Conservation (phyloP, 1,284 basidiomycete species). For the Ceratobasidium sp. region DNA sequence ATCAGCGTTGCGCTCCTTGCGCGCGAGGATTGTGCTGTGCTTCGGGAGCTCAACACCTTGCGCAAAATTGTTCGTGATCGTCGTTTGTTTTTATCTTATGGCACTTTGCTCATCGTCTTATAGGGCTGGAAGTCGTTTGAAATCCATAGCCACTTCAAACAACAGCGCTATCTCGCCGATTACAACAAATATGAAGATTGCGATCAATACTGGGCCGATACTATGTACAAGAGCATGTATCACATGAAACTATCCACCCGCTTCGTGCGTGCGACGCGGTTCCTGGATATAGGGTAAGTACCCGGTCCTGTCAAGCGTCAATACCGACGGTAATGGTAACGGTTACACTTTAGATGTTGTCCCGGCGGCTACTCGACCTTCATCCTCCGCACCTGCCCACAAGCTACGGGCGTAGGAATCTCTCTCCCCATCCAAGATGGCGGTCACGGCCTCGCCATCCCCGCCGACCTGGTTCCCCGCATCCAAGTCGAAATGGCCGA, state of each 20-base stretch:
- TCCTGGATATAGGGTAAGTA: conserved; percentile 42
- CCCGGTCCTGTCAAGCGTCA: neutral
- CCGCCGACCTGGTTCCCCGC: neutral
- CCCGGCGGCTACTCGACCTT: conserved; percentile 37
- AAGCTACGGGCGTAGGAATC: conserved; percentile 23
- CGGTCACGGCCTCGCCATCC: conserved; percentile 23
- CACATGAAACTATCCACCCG: conserved; percentile 6
- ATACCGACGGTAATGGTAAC: neutral
- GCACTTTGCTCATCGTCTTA: neutral
- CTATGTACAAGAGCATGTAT: neutral
- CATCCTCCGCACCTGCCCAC: neutral
- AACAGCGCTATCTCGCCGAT: neutral
- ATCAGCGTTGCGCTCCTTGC: neutral
- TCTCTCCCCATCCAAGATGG: conserved; percentile 39
- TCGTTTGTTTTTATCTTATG: too few relatives aligned
- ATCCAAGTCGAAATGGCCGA: conserved; percentile 11
- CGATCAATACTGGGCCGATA: conserved; percentile 4
- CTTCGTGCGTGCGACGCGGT: conserved; percentile 9
- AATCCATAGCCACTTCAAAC: conserved; percentile 11
- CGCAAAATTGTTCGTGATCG: neutral
- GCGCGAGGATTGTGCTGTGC: conserved; percentile 3
- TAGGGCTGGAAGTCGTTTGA: conserved; percentile 14
- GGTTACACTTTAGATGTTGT: conserved; percentile 6
- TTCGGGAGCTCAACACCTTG: conserved; percentile 3
- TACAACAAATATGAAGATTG: conserved; percentile 8